phyloP scores from a whole-genome alignment of 1,284 basidiomycete genomes.

The Trichosporon sp. region DNA sequence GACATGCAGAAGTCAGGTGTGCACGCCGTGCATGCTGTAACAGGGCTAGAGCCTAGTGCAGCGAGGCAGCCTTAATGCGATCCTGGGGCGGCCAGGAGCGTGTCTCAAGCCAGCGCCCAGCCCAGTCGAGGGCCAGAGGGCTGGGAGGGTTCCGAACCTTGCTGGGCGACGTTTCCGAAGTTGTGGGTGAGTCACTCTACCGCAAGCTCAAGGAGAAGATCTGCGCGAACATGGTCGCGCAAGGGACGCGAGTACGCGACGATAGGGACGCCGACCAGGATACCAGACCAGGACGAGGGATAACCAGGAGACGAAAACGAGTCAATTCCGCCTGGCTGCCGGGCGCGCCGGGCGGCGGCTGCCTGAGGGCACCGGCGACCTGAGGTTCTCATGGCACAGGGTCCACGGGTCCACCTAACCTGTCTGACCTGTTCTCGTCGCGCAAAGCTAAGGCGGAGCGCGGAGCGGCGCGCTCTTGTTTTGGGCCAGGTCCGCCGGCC shows the following conservation, averaged over 20 bases:
- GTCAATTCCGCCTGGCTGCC: background rate
- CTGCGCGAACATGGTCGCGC: background rate
- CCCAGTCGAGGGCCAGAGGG: background rate
- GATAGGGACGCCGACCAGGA: background rate
- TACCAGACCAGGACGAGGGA: no score
- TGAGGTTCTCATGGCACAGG: slow-evolving; percentile 1
- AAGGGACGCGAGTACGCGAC: background rate
- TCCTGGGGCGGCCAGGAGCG: background rate
- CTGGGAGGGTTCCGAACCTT: background rate
- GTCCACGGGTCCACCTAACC: background rate
- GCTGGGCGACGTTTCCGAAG: background rate
- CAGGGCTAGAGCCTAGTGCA: background rate
- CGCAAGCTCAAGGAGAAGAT: background rate
- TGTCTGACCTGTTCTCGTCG: background rate
- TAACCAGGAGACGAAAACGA: background rate
- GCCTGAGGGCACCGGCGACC: background rate
- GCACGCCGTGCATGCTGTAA: background rate
- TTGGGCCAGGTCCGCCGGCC: background rate
- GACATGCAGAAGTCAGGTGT: background rate
- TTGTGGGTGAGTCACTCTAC: background rate
- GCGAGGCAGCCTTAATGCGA: background rate
- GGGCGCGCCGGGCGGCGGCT: no score
- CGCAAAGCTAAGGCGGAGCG: background rate
- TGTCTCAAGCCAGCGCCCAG: background rate
- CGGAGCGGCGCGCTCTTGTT: no score